Evolutionary conservation across 2,329 filamentous ascomycete species (phyloP), one percentile per base, ranked within the genome.

Genomic region (Aspergillus tubingensis): DNA sequence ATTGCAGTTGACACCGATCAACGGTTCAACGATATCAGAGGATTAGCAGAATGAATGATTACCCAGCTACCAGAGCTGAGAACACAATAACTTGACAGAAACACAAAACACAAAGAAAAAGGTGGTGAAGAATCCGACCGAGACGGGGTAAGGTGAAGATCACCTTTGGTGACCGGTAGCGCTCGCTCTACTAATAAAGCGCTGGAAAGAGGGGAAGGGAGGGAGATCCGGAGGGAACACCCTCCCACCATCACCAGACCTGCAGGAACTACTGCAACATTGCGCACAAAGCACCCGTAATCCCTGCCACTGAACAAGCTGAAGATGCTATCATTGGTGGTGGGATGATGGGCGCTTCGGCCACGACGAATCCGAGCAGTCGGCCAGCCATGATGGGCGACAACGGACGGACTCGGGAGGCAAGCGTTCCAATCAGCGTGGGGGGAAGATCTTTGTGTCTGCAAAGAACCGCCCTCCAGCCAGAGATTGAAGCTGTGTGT

Each of bases 31-130:
- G 43, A 61, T 54, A 66, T 58, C 57, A 64, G 65, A 62, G 60
- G 61, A 62, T 64, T 52, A 65, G 70, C 44, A 59, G 58, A 68
- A 67, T 53, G 64, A 69, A 68, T 64, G 64, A 59, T 56, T 61
- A 66, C 65, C 67, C 62, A 66, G 73, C 73, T 75, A 67, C 72
- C 73, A 73, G 73, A 75, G 72, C 73, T 58, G 63, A 61, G 68
- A 67, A 67, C 69, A 61, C 65, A 30, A 63, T 55, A 65, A 59
- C 43, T 62, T 30, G 58, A 68, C 64, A 68, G 59, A 54, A 62
- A 63, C 62, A 53, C 57, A 67, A 38, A 36, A 54, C 62, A 63
- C 67, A 51, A 65, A 67, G 57, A 61, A 60, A 61, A 66, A 67
- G 57, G 67, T 36, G 71, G 65, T 53, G 67, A 68, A 66, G 64